Evolutionary conservation across 2,329 filamentous ascomycete genomes (phyloP).

Genomic region (Domatiomyces globalis): DNA sequence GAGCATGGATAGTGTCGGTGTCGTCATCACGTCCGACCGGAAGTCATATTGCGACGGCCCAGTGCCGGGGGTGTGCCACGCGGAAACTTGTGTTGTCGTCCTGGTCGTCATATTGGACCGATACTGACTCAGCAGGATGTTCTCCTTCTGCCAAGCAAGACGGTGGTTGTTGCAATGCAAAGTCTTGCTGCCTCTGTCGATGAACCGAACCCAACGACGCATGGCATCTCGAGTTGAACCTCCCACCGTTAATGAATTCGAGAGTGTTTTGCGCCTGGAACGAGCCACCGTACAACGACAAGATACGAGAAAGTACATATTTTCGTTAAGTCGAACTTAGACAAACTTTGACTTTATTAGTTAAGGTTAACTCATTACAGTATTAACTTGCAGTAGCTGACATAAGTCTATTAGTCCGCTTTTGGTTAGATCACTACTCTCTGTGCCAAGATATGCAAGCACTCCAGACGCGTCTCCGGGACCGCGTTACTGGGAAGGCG

Average conservation of each 20-base stretch:
- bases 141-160: background rate
- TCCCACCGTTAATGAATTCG: no score
- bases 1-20: slow-evolving; percentile 69
- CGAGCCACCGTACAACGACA: no score
- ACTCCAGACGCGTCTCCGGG: background rate
- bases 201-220: background rate
- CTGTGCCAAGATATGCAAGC: slow-evolving; percentile 1
- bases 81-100: slow-evolving; percentile 4
- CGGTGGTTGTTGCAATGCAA: background rate
- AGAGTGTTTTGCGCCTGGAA: no score
- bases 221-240: background rate
- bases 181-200: background rate
- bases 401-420: background rate
- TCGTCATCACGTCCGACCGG: slow-evolving; percentile 51
- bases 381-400: no score
- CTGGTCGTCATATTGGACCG: background rate
- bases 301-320: no score
- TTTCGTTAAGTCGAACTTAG: no score
- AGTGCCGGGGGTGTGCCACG: slow-evolving; percentile 14
- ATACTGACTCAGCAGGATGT: background rate
- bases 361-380: background rate
- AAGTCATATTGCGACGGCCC: slow-evolving; percentile 17
- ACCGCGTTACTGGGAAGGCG: background rate
- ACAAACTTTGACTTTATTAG: no score
- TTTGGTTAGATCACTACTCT: background rate